Base-by-base conservation (phyloP, 768 basidiomycete genomes). In the Pleurotus sapidus region DNA sequence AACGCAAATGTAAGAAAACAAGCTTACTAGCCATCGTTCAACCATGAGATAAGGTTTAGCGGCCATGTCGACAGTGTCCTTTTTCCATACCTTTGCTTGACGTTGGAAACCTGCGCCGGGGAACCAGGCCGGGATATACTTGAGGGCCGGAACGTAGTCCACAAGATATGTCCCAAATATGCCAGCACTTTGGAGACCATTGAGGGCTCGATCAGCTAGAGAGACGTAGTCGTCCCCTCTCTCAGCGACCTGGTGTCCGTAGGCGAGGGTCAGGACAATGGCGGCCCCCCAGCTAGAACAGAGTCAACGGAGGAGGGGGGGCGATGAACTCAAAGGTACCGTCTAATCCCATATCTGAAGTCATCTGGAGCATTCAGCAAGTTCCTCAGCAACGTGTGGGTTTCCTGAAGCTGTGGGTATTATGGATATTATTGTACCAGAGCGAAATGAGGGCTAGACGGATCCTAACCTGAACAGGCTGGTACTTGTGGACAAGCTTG, bases 101-200 rank as follows among this genome's bases (percentile, higher is more conserved):
- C 72, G 70, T 58, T 72, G 69, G 63, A 79, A 81, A 2, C 62
- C 62, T 18, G 72, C 73, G 12, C 74, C 73, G 15, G 78, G 76
- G 37, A 81, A 63, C 70, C 70, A 81, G 3, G 65, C 50, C 17
- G 79, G 80, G 1, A 77, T 58, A 49, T 79, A 65, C 57, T 76
- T 77, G 30, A 82, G 30, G 14, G 14, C 24, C 39, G 24, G 53
- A 9, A 49, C 64, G 68, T 67, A 56, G 67, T 78, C 66, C 46
- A 80, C 79, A 12, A 79, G 65, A 57, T 72, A 80, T 2, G 72
- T 71, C 6, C 79, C 79, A 61, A 74, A 77, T 49, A 76, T 69
- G 3, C 74, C 76, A 8, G 74, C 76, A 37, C 66, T 61, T 25
- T 70, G 68, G 17, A 77, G 67, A 27, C 65, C 66, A 5, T 68